Evolutionary conservation across 306 rosid species (phyloP).

Genomic region (Cucurbita argyrosperma): DNA sequence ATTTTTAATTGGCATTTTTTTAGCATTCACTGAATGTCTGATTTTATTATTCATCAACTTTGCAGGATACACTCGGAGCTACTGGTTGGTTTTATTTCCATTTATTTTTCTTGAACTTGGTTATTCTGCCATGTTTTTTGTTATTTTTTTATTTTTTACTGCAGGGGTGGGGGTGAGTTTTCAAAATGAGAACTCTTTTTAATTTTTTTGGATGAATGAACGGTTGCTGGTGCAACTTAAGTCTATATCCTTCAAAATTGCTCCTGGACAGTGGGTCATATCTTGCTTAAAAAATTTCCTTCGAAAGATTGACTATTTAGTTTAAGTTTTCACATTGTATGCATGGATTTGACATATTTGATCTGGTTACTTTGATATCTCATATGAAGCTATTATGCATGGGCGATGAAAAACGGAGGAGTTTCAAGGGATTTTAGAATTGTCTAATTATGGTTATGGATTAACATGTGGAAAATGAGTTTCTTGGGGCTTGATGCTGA

Average conservation of each 20-base stretch:
- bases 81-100: slow-evolving; percentile 26
- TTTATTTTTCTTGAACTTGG: neutral
- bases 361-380: neutral
- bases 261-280: neutral
- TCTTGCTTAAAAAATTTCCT: neutral
- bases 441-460: neutral
- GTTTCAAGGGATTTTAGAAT: neutral
- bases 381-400: neutral
- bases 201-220: no score
- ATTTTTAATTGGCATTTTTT: slow-evolving; percentile 1
- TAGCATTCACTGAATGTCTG: neutral
- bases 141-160: no score
- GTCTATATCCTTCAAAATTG: neutral
- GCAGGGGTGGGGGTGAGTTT: neutral
- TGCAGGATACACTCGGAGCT: slow-evolving; percentile 37
- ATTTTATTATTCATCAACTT: slow-evolving; percentile 3
- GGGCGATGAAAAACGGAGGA: neutral
- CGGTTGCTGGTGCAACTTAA: neutral
- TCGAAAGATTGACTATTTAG: neutral
- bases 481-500: neutral
- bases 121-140: neutral
- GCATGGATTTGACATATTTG: neutral
- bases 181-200: neutral
- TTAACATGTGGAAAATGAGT: neutral
- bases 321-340: neutral